Evolutionary conservation across 305 asterid genomes (phyloP), one percentile per base, ranked within the genome.

Genomic region (Fraxinus latifolia): DNA sequence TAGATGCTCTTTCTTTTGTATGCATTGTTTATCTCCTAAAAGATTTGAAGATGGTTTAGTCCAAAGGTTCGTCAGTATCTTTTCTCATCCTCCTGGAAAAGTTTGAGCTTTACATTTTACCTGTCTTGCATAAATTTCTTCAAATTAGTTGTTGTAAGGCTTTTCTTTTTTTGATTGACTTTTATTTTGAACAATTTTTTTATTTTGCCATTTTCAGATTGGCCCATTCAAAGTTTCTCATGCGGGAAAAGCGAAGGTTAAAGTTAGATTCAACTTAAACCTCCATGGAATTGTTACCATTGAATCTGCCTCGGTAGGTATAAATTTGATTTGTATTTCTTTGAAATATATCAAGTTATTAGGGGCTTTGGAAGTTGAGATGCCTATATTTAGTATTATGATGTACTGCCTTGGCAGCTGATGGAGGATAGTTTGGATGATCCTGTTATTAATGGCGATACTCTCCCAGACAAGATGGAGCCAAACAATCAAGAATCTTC

Each of bases 231-330:
- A 90, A 85, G 87, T 85, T 81, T 86, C 97, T 70, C 88, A 88
- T 71, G 87, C 81, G 36, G 91, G 90, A 82, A 90, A 88, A 42
- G 77, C 87, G 9, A 92, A 88, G 91, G 87, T 94, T 62, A 94
- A 96, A 88, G 87, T 94, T 79, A 91, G 89, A 88, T 87, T 93
- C 83, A 90, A 79, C 76, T 89, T 96, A 81, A 91, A 93, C 90
- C 90, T 91, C 82, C 94, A 94, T 77, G 99, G 99, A 80, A 87
- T 93, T 84, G 88, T 94, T 83, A 79, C 91, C 73, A 85, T 93
- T 82, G 92, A 89, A 50, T 89, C 98, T 70, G 98, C 95, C 68
- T 87, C 91, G 79, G 98, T 94, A 87, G 78, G 98, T 90, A 71
- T 77, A 58, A 53, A 83, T 81, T 72, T 78, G 31, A 9, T 79